phyloP scores from a whole-genome alignment of 208 protist genomes.

The Strigomonas culicis region DNA sequence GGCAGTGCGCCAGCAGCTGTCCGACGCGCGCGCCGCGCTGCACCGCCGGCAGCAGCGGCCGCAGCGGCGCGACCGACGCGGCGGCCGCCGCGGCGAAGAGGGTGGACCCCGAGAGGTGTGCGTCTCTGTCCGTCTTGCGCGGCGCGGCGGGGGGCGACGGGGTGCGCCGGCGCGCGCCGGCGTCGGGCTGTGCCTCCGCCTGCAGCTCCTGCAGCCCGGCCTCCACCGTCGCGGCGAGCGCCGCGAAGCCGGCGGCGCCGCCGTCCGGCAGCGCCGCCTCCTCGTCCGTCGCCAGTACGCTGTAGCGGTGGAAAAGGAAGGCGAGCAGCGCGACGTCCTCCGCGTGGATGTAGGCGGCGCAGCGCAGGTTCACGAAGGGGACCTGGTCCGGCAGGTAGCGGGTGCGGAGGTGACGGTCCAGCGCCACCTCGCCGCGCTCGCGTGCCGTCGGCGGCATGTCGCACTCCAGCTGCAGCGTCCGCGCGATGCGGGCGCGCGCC shows the following conservation, averaged over 20 bases:
- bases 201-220: not conserved
- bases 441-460: slow-evolving; percentile 24
- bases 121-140: too few species aligned
- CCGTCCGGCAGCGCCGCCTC: not conserved
- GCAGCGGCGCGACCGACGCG: too few species aligned
- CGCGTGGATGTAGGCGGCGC: slow-evolving; percentile 40
- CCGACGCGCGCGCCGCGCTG: too few species aligned
- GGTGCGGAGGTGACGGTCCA: slow-evolving; percentile 55
- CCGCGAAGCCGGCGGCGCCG: not conserved
- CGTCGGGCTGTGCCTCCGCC: not conserved
- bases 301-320: slow-evolving; percentile 37
- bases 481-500: slow-evolving; percentile 41
- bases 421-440: slow-evolving; percentile 25
- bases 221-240: not conserved
- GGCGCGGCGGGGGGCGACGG: too few species aligned
- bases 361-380: slow-evolving; percentile 54
- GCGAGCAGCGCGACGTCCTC: slow-evolving; percentile 46
- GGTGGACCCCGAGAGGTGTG: too few species aligned
- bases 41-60: too few species aligned
- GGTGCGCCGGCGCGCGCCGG: too few species aligned
- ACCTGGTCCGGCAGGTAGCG: slow-evolving; percentile 77
- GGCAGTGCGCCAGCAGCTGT: not conserved
- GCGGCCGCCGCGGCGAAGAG: too few species aligned
- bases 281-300: slow-evolving; percentile 27
- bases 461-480: slow-evolving; percentile 29